A percentile compares a stretch with the other conserved stretches of the same genome.
Conservation (phyloP, 257 asterid genomes). For the Fraxinus cuspidata region DNA sequence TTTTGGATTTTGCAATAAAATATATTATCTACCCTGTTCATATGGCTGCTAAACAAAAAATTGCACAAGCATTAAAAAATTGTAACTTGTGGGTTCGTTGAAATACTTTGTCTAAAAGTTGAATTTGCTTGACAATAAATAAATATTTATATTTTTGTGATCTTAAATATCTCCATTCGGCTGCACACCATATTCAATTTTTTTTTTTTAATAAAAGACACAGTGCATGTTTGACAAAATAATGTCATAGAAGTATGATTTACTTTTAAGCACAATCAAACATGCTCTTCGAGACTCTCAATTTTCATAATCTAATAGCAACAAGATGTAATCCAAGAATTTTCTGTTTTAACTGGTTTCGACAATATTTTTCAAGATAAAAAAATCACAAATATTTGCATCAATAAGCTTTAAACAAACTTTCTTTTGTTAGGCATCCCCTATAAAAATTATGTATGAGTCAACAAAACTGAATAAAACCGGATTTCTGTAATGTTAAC, state of each 20-base stretch:
- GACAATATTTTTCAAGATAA: not conserved
- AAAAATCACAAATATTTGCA: not conserved
- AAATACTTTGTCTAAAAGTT: not conserved
- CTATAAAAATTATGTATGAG: slow-evolving; percentile 8
- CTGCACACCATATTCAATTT: not conserved
- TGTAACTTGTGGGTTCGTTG: slow-evolving; percentile 3
- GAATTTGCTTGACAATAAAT: not conserved
- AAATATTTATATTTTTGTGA: not conserved
- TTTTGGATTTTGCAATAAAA: slow-evolving; percentile 25
- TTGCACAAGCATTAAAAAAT: slow-evolving; percentile 13
- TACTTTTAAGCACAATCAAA: not conserved
- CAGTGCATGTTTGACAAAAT: not conserved
- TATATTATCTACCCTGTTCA: not conserved
- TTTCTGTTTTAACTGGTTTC: not conserved
- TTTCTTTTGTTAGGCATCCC: not conserved
- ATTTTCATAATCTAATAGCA: too few relatives aligned
- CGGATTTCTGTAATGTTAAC: slow-evolving; percentile 26
- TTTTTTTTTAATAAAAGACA: not conserved
- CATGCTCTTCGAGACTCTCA: not conserved
- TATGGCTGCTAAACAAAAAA: not conserved
- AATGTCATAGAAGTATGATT: not conserved
- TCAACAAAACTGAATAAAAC: slow-evolving; percentile 14
- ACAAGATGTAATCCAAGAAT: too few relatives aligned
- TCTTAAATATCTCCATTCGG: not conserved
- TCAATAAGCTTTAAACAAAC: not conserved